These are phyloP conservation scores for Fusarium veterinarium DNA, from an alignment of 2,329 filamentous ascomycete genomes.

Conservation along the genomic window DNA sequence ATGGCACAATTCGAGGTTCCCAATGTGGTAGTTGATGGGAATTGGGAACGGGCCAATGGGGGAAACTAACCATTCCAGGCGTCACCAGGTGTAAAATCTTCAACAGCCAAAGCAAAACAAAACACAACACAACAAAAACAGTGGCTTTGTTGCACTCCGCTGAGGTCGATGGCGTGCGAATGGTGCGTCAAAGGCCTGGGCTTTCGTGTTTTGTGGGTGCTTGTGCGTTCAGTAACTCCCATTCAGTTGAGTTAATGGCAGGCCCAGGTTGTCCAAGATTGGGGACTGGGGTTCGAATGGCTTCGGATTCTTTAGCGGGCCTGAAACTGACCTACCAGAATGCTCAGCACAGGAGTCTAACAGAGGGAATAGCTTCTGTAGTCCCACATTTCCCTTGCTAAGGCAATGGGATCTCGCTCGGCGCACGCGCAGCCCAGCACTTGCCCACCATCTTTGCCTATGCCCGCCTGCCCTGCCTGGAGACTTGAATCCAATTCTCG, in stretches of 20 bases:
- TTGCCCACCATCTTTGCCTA: conserved; percentile 15
- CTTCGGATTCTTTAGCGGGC: conserved; percentile 22
- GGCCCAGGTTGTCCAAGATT: conserved; percentile 7
- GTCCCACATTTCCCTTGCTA: conserved; percentile 29
- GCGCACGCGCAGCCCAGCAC: conserved; percentile 21
- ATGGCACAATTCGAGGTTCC: background rate
- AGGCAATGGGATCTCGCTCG: conserved; percentile 25
- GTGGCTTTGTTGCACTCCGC: conserved; percentile 10
- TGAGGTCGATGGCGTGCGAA: conserved; percentile 36
- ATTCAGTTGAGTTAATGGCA: conserved; percentile 13
- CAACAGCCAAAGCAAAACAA: background rate
- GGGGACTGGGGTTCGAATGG: conserved; percentile 22
- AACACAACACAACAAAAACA: background rate
- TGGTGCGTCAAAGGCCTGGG: conserved; percentile 33
- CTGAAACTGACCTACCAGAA: conserved; percentile 34
- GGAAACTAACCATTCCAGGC: conserved; percentile 4
- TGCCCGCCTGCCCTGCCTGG: conserved; percentile 31
- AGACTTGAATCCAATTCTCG: conserved; percentile 28
- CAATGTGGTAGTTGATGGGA: background rate
- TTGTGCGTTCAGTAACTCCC: background rate
- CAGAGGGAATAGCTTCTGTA: conserved; percentile 20
- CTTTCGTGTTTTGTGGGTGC: conserved; percentile 36
- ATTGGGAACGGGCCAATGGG: conserved; percentile 3
- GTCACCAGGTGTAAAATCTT: conserved; percentile 16
- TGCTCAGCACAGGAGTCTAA: conserved; percentile 2